These are phyloP conservation scores for Lagenidium giganteum DNA, from an alignment of 352 stramenopile species.

Conservation along the genomic window DNA sequence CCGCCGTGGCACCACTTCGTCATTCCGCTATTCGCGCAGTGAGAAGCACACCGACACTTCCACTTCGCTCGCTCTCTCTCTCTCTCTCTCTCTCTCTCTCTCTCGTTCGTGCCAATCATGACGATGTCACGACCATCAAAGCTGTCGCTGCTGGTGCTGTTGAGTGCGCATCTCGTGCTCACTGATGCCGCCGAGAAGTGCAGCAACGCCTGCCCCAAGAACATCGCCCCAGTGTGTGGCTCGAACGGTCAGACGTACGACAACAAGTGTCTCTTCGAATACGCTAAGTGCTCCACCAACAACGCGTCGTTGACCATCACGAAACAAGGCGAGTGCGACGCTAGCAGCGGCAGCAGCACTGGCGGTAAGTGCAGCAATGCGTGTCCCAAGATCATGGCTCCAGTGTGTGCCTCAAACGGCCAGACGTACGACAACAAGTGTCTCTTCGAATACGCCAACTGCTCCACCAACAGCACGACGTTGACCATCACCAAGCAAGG, in stretches of 20 bases:
- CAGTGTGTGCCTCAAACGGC: constrained; percentile 55
- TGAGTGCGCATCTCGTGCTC: constrained; percentile 1
- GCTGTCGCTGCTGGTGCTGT: constrained; percentile 3
- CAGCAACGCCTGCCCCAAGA: constrained; percentile 10
- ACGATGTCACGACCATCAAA: background rate
- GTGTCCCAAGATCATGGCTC: constrained; percentile 35
- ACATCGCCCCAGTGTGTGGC: constrained; percentile 22
- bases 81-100: no score
- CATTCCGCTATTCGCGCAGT: constrained; percentile 14
- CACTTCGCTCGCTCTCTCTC: no score
- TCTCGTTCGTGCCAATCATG: constrained; percentile 2
- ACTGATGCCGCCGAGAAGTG: constrained; percentile 5
- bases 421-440: constrained; percentile 63
- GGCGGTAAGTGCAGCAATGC: constrained; percentile 38
- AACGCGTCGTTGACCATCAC: constrained; percentile 13
- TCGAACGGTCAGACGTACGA: constrained; percentile 22
- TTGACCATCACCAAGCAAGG: constrained; percentile 15
- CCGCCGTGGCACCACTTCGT: background rate
- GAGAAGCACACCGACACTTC: no score
- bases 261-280: constrained; percentile 20
- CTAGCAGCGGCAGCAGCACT: no score
- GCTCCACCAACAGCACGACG: constrained; percentile 17
- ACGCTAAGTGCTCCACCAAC: constrained; percentile 18
- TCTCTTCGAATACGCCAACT: constrained; percentile 41
- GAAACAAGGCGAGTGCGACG: constrained; percentile 8